Evolutionary conservation across 2,329 filamentous ascomycete genomes (phyloP), one percentile per base, ranked within the genome.

Genomic region (Knufia fluminis): DNA sequence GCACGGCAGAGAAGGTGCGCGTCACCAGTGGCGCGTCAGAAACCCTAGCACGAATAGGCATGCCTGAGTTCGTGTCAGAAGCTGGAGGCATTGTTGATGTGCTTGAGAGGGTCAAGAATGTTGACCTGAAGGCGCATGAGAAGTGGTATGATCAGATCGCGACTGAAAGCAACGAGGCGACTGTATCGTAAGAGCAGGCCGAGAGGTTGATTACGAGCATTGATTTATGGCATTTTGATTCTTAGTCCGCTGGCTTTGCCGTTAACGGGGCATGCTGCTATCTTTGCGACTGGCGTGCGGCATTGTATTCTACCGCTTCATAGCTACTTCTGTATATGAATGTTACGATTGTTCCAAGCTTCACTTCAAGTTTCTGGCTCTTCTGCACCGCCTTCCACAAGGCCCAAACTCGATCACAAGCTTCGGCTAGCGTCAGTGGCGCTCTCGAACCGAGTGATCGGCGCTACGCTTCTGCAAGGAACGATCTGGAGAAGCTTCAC

Each of bases 41-140:
- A 53, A 73, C 73, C 7, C 66, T 83, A 36, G 77, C 79, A 4
- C 71, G 71, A 1, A 76, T 74, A 12, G 80, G 80, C 3, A 73
- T 83, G 63, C 74, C 77, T 0, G 80, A 83, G 56, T 82, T 82
- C 57, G 73, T 79, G 8, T 70, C 64, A 20, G 75, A 79, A 51
- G 76, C 83, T 17, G 74, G 76, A 1, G 72, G 74, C 36, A 68
- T 83, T 41, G 78, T 80, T 14, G 78, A 82, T 23, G 68, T 73
- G 53, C 59, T 83, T 48, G 71, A 74, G 54, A 73, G 74, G 56
- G 67, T 83, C 3, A 71, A 75, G 35, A 73, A 75, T 53, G 77
- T 82, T 3, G 79, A 83, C 59, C 74, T 77, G 65, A 71, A 72
- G 55, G 71, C 71, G 36, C 79, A 82, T 63, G 74, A 71, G 19